These are phyloP conservation scores for Acorus gramineus DNA, from an alignment of 106 monocot genomes.

Conservation along the genomic window DNA sequence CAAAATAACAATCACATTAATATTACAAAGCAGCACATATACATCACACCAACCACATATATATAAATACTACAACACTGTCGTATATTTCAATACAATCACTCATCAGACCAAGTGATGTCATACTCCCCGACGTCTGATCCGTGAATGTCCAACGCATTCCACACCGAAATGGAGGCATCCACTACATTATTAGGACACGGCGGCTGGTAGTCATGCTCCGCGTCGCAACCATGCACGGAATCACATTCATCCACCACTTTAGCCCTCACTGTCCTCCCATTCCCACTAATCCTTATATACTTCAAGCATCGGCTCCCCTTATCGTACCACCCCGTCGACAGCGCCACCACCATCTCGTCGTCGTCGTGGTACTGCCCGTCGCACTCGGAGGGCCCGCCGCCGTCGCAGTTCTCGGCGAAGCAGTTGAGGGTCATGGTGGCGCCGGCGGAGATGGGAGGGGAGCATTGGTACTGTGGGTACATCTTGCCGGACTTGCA, in stretches of 20 bases:
- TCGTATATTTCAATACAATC: neutral
- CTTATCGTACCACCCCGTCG: slow-evolving; percentile 26
- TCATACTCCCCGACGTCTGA: slow-evolving; percentile 9
- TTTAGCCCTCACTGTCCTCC: slow-evolving; percentile 20
- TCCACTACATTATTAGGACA: slow-evolving; percentile 29
- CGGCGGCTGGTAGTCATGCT: slow-evolving; percentile 26
- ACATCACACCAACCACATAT: too few species aligned
- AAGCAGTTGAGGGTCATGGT: slow-evolving; percentile 26
- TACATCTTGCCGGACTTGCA: slow-evolving; percentile 13
- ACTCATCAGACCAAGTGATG: slow-evolving; percentile 15
- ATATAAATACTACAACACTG: too few species aligned
- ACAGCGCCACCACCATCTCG: slow-evolving; percentile 23
- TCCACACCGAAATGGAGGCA: slow-evolving; percentile 29
- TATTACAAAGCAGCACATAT: too few species aligned
- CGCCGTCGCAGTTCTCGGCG: slow-evolving; percentile 21
- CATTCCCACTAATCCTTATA: slow-evolving; percentile 25
- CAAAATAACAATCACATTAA: too few species aligned
- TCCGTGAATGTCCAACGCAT: slow-evolving; percentile 11
- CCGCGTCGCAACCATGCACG: slow-evolving; percentile 23
- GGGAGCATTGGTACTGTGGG: slow-evolving; percentile 30
- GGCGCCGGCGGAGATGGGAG: slow-evolving; percentile 11
- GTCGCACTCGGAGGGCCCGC: slow-evolving; percentile 30
- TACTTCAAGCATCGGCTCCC: slow-evolving; percentile 26
- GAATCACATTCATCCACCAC: slow-evolving; percentile 47
- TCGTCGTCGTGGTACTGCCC: slow-evolving; percentile 14